phyloP scores from a whole-genome alignment of 805 yeast species.

The Ogataea haglerorum region DNA sequence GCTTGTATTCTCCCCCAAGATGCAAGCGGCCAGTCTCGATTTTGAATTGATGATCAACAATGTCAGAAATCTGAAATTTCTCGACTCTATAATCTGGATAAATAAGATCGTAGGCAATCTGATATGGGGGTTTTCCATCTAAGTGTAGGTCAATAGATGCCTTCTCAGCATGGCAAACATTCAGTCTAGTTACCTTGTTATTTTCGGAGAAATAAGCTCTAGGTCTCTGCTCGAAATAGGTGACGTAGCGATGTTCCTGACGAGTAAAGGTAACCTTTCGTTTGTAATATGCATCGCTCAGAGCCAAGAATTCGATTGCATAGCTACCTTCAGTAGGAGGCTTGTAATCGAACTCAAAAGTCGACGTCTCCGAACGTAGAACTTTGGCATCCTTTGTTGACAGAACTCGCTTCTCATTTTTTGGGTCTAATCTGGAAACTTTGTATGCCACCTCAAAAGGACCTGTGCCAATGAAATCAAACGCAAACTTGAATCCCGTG shows the following conservation, averaged over 20 bases:
- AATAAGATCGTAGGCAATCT: slow-evolving; percentile 63
- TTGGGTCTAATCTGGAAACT: slow-evolving; percentile 50
- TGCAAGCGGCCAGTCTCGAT: slow-evolving; percentile 55
- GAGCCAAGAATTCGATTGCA: slow-evolving; percentile 61
- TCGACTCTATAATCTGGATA: slow-evolving; percentile 49
- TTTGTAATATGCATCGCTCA: slow-evolving; percentile 62
- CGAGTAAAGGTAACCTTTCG: slow-evolving; percentile 31
- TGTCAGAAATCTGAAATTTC: slow-evolving; percentile 40
- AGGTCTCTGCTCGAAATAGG: slow-evolving; percentile 72
- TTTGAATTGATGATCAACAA: slow-evolving; percentile 34
- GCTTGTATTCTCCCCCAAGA: slow-evolving; percentile 69
- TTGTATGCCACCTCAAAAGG: slow-evolving; percentile 71
- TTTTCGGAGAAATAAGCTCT: slow-evolving; percentile 39
- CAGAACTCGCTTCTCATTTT: slow-evolving; percentile 25
- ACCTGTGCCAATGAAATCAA: slow-evolving; percentile 74
- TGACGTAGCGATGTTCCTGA: slow-evolving; percentile 52
- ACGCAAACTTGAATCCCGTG: slow-evolving; percentile 68
- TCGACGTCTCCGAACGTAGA: slow-evolving; percentile 32
- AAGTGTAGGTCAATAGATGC: slow-evolving; percentile 54
- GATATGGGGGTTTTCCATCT: slow-evolving; percentile 79
- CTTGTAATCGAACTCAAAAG: slow-evolving; percentile 53
- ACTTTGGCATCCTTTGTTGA: slow-evolving; percentile 26
- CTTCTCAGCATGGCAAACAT: slow-evolving; percentile 31
- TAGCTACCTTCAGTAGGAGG: slow-evolving; percentile 83
- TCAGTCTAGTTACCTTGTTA: slow-evolving; percentile 17